A percentile compares a stretch with the other conserved stretches of the same genome.
Evolutionary conservation across 2,329 filamentous ascomycete genomes (phyloP).

Genomic region (Penicillium sp.): DNA sequence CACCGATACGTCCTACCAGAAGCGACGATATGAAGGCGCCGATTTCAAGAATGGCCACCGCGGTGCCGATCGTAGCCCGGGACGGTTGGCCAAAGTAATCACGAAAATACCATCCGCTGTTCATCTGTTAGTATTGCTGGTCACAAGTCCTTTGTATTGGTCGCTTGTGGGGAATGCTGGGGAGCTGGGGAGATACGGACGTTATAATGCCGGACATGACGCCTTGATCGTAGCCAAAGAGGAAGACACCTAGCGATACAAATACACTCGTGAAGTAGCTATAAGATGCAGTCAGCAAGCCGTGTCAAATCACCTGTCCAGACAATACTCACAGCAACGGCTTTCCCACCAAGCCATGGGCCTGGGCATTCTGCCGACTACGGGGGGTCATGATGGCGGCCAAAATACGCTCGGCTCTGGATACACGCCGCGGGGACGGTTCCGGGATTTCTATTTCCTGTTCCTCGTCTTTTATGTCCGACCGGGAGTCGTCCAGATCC

Average conservation of each 20-base stretch:
- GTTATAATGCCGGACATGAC: conserved; percentile 68
- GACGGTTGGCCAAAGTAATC: conserved; percentile 90
- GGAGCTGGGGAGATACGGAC: conserved; percentile 35
- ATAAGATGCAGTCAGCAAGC: conserved; percentile 2
- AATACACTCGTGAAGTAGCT: conserved; percentile 92
- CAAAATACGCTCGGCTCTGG: conserved; percentile 64
- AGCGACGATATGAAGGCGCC: conserved; percentile 89
- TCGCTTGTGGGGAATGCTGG: background rate
- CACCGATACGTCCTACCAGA: conserved; percentile 79
- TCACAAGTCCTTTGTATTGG: background rate
- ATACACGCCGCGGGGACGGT: conserved; percentile 59
- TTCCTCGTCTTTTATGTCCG: conserved; percentile 27
- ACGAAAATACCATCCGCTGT: conserved; percentile 78
- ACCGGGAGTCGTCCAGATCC: conserved; percentile 42
- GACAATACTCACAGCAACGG: conserved; percentile 69
- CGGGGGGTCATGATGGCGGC: conserved; percentile 80
- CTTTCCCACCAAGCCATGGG: conserved; percentile 92
- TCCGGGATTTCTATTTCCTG: conserved; percentile 68
- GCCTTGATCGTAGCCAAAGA: conserved; percentile 63
- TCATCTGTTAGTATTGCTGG: conserved; percentile 1
- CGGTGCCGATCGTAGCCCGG: conserved; percentile 83
- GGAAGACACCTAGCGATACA: conserved; percentile 59
- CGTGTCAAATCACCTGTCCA: background rate
- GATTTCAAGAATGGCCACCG: conserved; percentile 94
- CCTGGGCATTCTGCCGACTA: conserved; percentile 62